A percentile compares a stretch with the other conserved stretches of the same genome.
Conservation (phyloP, 2,329 filamentous ascomycete genomes). For the Xylariales sp. region DNA sequence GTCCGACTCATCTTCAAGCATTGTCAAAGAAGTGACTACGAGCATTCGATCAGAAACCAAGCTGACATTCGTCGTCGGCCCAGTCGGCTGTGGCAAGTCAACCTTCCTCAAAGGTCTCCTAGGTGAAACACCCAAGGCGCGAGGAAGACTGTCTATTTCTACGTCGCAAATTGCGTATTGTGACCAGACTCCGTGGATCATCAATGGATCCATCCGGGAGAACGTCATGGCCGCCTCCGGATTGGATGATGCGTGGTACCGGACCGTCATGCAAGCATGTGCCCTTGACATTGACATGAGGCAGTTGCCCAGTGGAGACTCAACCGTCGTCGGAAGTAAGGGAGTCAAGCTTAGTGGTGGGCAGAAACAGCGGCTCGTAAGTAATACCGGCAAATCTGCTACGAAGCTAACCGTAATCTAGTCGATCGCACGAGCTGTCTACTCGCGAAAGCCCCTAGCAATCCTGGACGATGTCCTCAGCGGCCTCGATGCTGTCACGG, state of each 20-base stretch:
- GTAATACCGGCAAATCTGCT: slow-evolving; percentile 8
- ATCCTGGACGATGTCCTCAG: slow-evolving; percentile 18
- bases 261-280: slow-evolving; percentile 12
- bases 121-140: slow-evolving; percentile 6
- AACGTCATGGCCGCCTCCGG: slow-evolving; percentile 14
- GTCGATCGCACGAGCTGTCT: slow-evolving; percentile 17
- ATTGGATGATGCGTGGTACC: slow-evolving; percentile 14
- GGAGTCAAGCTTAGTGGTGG: slow-evolving; percentile 25
- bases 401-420: no score
- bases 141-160: slow-evolving; percentile 5
- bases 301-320: slow-evolving; percentile 19
- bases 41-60: background rate
- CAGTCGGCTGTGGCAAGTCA: slow-evolving; percentile 12
- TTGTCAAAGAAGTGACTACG: slow-evolving; percentile 1
- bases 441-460: slow-evolving; percentile 12
- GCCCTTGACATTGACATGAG: slow-evolving; percentile 14
- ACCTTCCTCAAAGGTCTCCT: slow-evolving; percentile 11
- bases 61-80: slow-evolving; percentile 10
- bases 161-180: slow-evolving; percentile 12
- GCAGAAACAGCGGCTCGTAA: slow-evolving; percentile 20
- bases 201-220: slow-evolving; percentile 15
- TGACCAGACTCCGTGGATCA: slow-evolving; percentile 16
- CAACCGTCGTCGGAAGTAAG: slow-evolving; percentile 21
- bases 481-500: slow-evolving; percentile 14
- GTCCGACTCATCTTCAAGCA: background rate